Percentiles rank a stretch among this genome's conserved stretches.
These are phyloP conservation scores for Backusella luteola DNA, from an alignment of 192 early-diverging fungal genomes.

Conservation along the genomic window DNA sequence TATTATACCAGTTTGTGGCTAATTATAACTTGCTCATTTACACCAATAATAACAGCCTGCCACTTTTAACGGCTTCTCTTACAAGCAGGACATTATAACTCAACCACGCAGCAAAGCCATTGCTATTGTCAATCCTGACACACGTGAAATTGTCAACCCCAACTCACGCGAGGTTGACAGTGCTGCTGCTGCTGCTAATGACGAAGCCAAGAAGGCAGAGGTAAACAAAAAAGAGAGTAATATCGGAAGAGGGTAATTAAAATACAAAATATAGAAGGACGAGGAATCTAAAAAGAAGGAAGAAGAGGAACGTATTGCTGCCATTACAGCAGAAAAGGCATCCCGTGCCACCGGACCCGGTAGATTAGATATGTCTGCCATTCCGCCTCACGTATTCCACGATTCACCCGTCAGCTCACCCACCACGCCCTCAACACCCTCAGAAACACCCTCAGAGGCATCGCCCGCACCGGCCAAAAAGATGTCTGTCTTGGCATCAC, in stretches of 20 bases:
- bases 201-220: constrained; percentile 21
- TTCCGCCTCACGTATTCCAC: constrained; percentile 40
- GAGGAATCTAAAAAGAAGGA: constrained; percentile 16
- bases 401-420: constrained; percentile 44
- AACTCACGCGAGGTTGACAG: not conserved
- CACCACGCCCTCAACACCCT: constrained; percentile 36
- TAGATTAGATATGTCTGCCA: constrained; percentile 29
- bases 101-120: constrained; percentile 53
- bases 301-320: constrained; percentile 26
- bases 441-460: constrained; percentile 44
- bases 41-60: not conserved
- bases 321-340: constrained; percentile 28
- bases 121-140: constrained; percentile 74
- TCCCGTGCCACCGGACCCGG: constrained; percentile 29
- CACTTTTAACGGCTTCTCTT: not conserved
- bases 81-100: constrained; percentile 22
- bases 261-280: not conserved
- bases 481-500: constrained; percentile 38
- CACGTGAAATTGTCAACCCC: constrained; percentile 64
- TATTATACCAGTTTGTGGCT: not conserved
- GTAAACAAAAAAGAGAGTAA: constrained; percentile 19
- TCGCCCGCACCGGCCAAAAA: constrained; percentile 41
- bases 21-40: not conserved
- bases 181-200: not conserved
- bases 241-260: not conserved